A percentile compares a stretch with the other conserved stretches of the same genome.
phyloP scores from a whole-genome alignment of 176 grass and related monocot species.

The Ensete glaucum region DNA sequence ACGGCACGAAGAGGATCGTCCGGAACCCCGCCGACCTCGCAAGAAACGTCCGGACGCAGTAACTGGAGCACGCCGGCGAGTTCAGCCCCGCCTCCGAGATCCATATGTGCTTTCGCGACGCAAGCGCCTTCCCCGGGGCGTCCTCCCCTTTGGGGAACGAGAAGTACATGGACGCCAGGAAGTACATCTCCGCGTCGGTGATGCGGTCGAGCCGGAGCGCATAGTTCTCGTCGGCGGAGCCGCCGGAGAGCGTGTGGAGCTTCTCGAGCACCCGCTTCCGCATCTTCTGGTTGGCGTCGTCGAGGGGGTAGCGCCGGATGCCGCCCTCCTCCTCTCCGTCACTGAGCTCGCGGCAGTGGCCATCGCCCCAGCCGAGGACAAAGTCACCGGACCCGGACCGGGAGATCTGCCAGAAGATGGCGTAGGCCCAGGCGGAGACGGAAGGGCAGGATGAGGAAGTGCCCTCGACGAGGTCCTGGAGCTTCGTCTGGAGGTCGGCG shows the following conservation, averaged over 20 bases:
- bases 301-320: not conserved
- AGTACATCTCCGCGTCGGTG: conserved; percentile 75
- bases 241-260: conserved; percentile 55
- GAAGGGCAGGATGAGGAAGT: not conserved
- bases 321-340: not conserved
- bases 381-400: conserved; percentile 20
- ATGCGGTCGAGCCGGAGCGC: conserved; percentile 57
- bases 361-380: conserved; percentile 77
- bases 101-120: conserved; percentile 48
- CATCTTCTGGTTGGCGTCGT: not conserved
- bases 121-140: conserved; percentile 48
- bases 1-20: conserved; percentile 60
- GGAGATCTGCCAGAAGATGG: conserved; percentile 85
- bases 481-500: conserved; percentile 38
- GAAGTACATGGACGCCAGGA: conserved; percentile 91
- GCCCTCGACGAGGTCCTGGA: conserved; percentile 61
- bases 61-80: conserved; percentile 7
- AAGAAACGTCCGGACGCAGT: conserved; percentile 52
- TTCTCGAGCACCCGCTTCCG: conserved; percentile 68
- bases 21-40: conserved; percentile 53
- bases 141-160: conserved; percentile 42
- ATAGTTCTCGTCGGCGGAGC: conserved; percentile 53
- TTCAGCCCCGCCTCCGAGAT: conserved; percentile 26
- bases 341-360: conserved; percentile 56
- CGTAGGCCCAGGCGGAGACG: conserved; percentile 41